Percentiles rank a stretch among this genome's conserved stretches.
These are phyloP conservation scores for Phaeolepiota aurea DNA, from an alignment of 768 basidiomycete species.

Conservation along the genomic window DNA sequence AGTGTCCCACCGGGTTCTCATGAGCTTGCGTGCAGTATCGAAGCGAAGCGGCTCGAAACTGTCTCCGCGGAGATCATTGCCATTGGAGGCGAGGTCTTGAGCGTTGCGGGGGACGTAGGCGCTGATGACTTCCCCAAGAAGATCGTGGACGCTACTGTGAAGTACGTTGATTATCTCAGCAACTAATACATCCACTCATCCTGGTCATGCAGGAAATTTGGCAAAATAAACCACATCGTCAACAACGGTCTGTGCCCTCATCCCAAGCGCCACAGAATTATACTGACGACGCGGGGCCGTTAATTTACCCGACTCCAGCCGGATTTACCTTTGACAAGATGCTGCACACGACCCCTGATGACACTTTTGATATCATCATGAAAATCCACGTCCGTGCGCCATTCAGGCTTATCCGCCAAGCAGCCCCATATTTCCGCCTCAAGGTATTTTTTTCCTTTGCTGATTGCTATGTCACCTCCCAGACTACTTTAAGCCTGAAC, in stretches of 20 bases:
- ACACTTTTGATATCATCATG: slow-evolving; percentile 73
- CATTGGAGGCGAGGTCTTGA: slow-evolving; percentile 65
- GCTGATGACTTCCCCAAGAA: slow-evolving; percentile 79
- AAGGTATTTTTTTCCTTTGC: slow-evolving; percentile 34
- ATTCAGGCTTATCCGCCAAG: slow-evolving; percentile 77
- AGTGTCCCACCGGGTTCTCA: slow-evolving; percentile 4
- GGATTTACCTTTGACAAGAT: slow-evolving; percentile 83
- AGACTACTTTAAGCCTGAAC: slow-evolving; percentile 29
- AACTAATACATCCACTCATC: neutral
- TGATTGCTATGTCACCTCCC: neutral
- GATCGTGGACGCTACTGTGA: slow-evolving; percentile 66
- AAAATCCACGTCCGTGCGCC: slow-evolving; percentile 83
- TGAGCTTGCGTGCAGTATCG: slow-evolving; percentile 41
- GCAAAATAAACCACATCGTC: slow-evolving; percentile 81
- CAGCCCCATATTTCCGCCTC: slow-evolving; percentile 78
- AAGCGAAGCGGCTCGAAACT: slow-evolving; percentile 53
- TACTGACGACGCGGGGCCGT: neutral
- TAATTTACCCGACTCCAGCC: slow-evolving; percentile 22
- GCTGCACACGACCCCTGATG: slow-evolving; percentile 82
- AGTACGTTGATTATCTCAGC: slow-evolving; percentile 35
- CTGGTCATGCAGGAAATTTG: slow-evolving; percentile 49
- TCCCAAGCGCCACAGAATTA: neutral
- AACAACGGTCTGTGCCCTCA: slow-evolving; percentile 58
- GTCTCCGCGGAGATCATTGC: slow-evolving; percentile 71
- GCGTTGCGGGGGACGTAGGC: slow-evolving; percentile 72